Evolutionary conservation across 1,139 yeast genomes (phyloP).

Genomic region (Suhomyces panamericanus): DNA sequence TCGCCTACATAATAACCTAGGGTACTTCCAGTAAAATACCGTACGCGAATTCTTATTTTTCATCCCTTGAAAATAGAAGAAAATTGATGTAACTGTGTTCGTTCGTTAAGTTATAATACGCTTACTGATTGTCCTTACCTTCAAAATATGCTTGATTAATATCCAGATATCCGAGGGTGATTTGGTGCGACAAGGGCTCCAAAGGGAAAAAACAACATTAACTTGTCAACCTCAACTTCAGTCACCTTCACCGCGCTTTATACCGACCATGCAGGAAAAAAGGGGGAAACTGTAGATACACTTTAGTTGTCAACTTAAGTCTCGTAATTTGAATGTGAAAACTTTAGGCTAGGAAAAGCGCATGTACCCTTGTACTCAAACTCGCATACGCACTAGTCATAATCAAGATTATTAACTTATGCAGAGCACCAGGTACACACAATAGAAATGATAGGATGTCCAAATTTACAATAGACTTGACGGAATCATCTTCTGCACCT

Average conservation of each 20-base stretch:
- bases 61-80: constrained; percentile 2
- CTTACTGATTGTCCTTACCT: no score
- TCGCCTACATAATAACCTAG: background rate
- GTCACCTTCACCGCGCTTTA: background rate
- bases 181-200: background rate
- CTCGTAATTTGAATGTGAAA: constrained; percentile 4
- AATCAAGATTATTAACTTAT: background rate
- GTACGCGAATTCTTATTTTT: constrained; percentile 4
- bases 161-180: background rate
- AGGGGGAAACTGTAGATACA: background rate
- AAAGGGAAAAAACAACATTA: background rate
- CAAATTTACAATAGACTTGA: no score
- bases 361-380: background rate
- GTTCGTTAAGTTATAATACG: no score
- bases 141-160: no score
- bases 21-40: background rate
- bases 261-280: constrained; percentile 1
- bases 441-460: no score
- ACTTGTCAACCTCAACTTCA: background rate
- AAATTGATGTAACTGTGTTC: background rate
- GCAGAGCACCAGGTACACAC: no score
- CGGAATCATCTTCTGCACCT: no score
- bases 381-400: constrained; percentile 1
- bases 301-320: background rate
- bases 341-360: background rate